phyloP scores from a whole-genome alignment of 2,329 filamentous ascomycete genomes.

The Biscogniauxia marginata region DNA sequence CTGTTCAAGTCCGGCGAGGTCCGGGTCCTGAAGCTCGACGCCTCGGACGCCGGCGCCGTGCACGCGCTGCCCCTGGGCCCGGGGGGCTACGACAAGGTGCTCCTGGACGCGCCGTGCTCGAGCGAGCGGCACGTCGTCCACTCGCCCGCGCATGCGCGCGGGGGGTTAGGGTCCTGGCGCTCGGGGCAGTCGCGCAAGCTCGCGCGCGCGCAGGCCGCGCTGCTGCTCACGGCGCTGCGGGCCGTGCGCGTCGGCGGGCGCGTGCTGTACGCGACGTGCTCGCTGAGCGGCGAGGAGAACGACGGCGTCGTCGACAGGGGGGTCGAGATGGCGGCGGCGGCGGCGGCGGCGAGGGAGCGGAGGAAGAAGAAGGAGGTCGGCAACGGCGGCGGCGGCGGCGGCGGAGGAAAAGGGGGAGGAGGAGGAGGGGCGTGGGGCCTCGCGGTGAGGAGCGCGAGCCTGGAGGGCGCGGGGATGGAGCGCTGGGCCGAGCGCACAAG shows the following conservation, averaged over 20 bases:
- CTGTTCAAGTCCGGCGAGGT: conserved; percentile 23
- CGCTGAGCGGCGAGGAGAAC: conserved; percentile 39
- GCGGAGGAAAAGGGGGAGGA: no score
- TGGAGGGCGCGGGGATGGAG: conserved; percentile 16
- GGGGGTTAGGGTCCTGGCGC: conserved; percentile 39
- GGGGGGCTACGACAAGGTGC: conserved; percentile 38
- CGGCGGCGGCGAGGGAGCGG: conserved; percentile 35
- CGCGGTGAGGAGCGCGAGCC: conserved; percentile 28
- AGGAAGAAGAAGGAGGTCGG: no score
- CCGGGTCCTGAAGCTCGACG: conserved; percentile 27
- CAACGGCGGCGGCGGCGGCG: conserved; percentile 27
- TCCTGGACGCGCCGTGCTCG: conserved; percentile 41
- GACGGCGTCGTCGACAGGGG: conserved; percentile 39
- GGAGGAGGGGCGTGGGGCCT: conserved; percentile 29
- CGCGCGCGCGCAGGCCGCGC: conserved; percentile 33
- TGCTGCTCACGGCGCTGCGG: conserved; percentile 37
- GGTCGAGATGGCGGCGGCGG: conserved; percentile 34
- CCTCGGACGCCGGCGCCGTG: conserved; percentile 23
- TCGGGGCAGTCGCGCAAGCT: conserved; percentile 35
- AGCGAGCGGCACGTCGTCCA: conserved; percentile 41
- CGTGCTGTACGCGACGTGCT: conserved; percentile 41
- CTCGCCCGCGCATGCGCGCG: conserved; percentile 32
- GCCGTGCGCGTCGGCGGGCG: conserved; percentile 35
- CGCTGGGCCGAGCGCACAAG: conserved; percentile 33
- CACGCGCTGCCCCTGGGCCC: conserved; percentile 28